Base-by-base conservation (phyloP, 805 yeast species). In the Monosporozyma servazzii region DNA sequence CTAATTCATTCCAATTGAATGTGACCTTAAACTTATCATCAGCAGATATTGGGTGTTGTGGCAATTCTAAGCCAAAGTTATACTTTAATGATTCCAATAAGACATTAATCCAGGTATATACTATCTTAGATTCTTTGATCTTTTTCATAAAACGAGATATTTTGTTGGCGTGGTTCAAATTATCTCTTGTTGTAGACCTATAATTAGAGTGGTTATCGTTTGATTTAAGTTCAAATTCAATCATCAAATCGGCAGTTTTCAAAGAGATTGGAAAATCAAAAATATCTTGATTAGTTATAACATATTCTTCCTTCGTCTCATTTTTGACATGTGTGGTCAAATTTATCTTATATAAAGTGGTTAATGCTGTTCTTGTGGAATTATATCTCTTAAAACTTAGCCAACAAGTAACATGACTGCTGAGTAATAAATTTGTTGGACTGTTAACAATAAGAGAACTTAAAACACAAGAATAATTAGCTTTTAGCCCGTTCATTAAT, bases 1-100 rank as follows among this genome's bases (percentile, higher is more conserved):
- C 95, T 57, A 84, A 69, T 0, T 77, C 74, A 2, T 71, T 70
- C 82, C 83, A 80, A 41, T 61, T 15, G 51, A 47, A 54, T 53
- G 29, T 50, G 45, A 42, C 53, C 43, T 17, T 42, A 27, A 44
- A 56, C 53, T 41, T 30, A 30, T 9, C 55, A 30, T 54, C 33
- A 9, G 15, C 13, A 8, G 2, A 30, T 9, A n/a, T 33, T 15
- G n/a, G n/a, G n/a, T 33, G 8, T 33, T 33, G 37, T 3, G 17
- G n/a, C 3, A 15, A 13, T n/a, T 33, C 17, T 13, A 5, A 33
- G 37, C 13, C 17, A 6, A 15, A 15, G 7, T 15, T 13, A 33
- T 13, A 30, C 15, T 33, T 15, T 5, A 33, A 5, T 15, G 37
- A 33, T 33, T 33, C 37, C 4, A 33, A 33, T 13, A 33, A 33